phyloP scores from a whole-genome alignment of 257 asterid genomes.

The Penstemon barbatus region DNA sequence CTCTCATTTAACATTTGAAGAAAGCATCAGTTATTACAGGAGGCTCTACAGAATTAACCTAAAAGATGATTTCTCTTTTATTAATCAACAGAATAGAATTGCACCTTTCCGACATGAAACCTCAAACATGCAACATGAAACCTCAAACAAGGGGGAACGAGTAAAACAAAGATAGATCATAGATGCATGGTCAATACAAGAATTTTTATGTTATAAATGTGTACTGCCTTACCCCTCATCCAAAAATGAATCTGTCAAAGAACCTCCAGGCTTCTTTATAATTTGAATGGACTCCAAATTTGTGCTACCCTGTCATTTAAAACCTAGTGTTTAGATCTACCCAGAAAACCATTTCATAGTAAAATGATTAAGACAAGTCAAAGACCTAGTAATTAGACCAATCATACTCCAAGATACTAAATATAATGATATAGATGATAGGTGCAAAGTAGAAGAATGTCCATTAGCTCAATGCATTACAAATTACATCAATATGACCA shows the following conservation, averaged over 20 bases:
- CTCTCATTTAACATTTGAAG: background rate
- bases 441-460: background rate
- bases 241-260: conserved; percentile 78
- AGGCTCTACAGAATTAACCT: too few relatives aligned
- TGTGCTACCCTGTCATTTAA: conserved; percentile 77
- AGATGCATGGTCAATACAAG: background rate
- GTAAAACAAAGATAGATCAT: background rate
- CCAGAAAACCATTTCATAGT: too few relatives aligned
- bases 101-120: background rate
- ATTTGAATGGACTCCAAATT: conserved; percentile 90
- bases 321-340: conserved; percentile 18
- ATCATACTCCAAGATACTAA: background rate
- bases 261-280: conserved; percentile 93
- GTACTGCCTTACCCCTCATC: conserved; percentile 70
- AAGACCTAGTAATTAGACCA: background rate
- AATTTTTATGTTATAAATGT: background rate
- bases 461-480: background rate
- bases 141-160: background rate
- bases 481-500: background rate
- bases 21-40: background rate
- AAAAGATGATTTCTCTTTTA: too few relatives aligned
- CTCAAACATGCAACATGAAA: background rate
- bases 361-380: background rate
- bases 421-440: background rate
- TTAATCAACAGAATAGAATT: background rate